Conservation (phyloP, 495 filamentous ascomycete species). For the Chaetomium cochliodes region DNA sequence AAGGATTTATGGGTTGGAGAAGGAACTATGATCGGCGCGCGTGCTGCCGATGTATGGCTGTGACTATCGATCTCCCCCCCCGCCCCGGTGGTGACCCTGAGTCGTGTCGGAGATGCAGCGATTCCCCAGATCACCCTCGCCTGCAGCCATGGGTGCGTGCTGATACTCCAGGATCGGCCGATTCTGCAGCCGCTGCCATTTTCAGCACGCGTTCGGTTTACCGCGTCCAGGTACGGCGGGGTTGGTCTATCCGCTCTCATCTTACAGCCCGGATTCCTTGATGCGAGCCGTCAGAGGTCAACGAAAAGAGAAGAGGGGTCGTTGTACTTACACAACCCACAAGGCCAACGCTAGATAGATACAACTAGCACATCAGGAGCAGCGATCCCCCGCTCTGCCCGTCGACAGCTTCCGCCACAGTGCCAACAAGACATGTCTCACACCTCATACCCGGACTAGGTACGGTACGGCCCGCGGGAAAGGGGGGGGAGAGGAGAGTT, state of each 20-base stretch:
- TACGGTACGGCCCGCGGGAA: constrained; percentile 11
- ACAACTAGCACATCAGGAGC: background rate
- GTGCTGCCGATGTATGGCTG: background rate
- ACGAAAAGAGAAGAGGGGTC: background rate
- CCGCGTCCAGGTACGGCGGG: background rate
- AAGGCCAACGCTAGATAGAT: background rate
- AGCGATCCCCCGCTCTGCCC: background rate
- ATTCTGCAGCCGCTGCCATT: background rate
- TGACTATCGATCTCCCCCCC: background rate
- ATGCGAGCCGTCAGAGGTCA: background rate
- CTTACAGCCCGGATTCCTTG: background rate
- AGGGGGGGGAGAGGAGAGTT: too few relatives aligned
- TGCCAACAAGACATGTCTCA: background rate
- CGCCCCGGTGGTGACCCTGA: background rate
- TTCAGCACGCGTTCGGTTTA: background rate
- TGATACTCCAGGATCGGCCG: background rate
- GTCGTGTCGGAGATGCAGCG: background rate
- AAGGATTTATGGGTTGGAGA: background rate
- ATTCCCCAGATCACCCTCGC: background rate
- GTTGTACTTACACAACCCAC: background rate
- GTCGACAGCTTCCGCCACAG: background rate
- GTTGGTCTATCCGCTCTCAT: background rate
- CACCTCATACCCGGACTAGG: background rate
- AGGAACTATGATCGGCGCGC: constrained; percentile 8
- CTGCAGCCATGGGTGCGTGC: background rate